Base-by-base conservation (phyloP, 2,329 filamentous ascomycete species). In the Colletotrichum spinosum region DNA sequence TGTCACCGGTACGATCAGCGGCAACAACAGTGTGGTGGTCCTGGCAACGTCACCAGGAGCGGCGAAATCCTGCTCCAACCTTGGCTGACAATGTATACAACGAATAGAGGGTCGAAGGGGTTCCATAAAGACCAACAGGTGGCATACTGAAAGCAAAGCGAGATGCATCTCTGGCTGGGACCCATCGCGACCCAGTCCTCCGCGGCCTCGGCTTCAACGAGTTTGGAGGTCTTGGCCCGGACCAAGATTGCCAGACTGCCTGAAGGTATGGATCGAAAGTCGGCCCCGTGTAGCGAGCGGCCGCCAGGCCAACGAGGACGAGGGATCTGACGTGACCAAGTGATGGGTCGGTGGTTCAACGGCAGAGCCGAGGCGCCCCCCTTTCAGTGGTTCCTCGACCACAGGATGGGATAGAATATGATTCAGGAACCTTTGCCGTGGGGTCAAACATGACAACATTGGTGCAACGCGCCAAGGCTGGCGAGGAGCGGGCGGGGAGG, bases 361-460 rank as follows among this genome's bases (percentile, higher is more conserved):
- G 58, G 63, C 52, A 50, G 63, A 65, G 62, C 58, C 46, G 58
- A 53, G 49, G 39, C 48, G 39, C 53, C 62, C 49, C 58, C 58
- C 41, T 65, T 53, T 53, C 58, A 57, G 53, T 39, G 42, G 33
- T 34, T 15, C 39, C 55, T 62, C 58, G 46, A 42, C 46, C 58
- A 46, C 52, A 15, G 52, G 42, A 58, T 48, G 62, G 52, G 53
- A 41, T 53, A 46, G 44, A 53, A 48, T 62, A 56, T 56, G 58
- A 62, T 44, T 56, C 62, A 57, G 52, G 62, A 49, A 62, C 58
- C 56, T 65, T 62, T 62, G 62, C 51, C 39, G 53, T 53, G 38
- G 39, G 45, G 52, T 65, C 37, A 17, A 51, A 46, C 58, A 57
- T 65, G 62, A 62, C 58, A 57, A 44, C 48, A 56, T 56, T 13